Evolutionary conservation across 257 asterid genomes (phyloP), one percentile per base, ranked within the genome.

Genomic region (Gentiana macrophylla): DNA sequence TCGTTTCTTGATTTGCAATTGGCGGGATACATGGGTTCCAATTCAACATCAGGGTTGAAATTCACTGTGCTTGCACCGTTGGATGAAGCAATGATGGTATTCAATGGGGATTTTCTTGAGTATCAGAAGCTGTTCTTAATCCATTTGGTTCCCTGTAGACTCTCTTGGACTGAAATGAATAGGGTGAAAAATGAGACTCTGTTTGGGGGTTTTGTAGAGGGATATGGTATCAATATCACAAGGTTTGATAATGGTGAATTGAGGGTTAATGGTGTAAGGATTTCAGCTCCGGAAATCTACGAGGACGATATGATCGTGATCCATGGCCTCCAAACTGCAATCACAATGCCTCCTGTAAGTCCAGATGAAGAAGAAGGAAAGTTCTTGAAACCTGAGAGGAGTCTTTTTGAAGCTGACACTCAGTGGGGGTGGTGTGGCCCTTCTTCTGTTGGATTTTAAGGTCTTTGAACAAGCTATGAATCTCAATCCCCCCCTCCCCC

Each of bases 1-100:
- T 63, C 90, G 36, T 84, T 89, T 64, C 89, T 89, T 3, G 95
- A 86, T 10, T 43, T 86, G 63, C 97, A 90, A 73, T 37, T 90
- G 34, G 53, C 69, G 35, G 95, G 93, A 1, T 80, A 67, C 52
- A 60, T 75, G 61, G 58, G 45, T 15, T 36, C 43, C n/a, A 38
- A 52, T 1, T 52, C 55, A 5, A 1, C 32, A n/a, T 12, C 55
- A 15, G 69, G 35, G 58, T 53, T 64, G 65, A 74, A 61, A 45
- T 67, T 80, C 77, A 90, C 96, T 2, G 68, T 86, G 5, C 80
- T 90, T 15, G 89, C 94, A 0, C 98, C 98, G 0, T 43, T 63
- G n/a, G 94, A 86, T 1, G 76, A 74, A 9, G 82, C 74, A 0
- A 2, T 86, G 64, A 67, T 76, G 12, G 75, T 34, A 50, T 73